Evolutionary conservation across 1,284 basidiomycete genomes (phyloP), one percentile per base, ranked within the genome.

Genomic region (Puccinia novopanici): DNA sequence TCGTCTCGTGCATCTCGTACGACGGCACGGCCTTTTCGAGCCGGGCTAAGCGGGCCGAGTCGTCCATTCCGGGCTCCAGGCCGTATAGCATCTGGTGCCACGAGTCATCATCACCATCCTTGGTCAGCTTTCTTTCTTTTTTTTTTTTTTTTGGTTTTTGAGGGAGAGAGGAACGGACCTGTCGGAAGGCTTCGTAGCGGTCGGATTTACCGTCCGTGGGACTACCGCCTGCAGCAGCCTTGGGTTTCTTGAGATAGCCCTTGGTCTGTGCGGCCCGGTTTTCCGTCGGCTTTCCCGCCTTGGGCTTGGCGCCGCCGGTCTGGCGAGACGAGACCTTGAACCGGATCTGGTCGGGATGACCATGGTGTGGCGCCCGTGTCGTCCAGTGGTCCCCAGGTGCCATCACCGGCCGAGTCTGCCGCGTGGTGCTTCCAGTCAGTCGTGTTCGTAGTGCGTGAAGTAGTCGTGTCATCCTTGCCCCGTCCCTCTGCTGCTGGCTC

Each of bases 201-300:
- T 80, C 79, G 5, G 71, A 27, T 67, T 65, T 68, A 13, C 75
- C 61, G 12, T 68, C 75, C 12, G 48, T 15, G 34, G 13, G 27
- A 27, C 27, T 45, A 54, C 71, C 52, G 24, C 55, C 37, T 61
- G n/a, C n/a, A n/a, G 37, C 57, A 5, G 4, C 50, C 52, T 59
- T 61, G 9, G 50, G 12, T 68, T 80, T 80, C 50, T 80, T 80
- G 27, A 80, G 79, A 59, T 80, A 80, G 6, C 79, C 79, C n/a
- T 80, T 80, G 1, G 61, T 55, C 50, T 80, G 79, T 22, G 79
- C 79, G 24, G 71, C 27, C 30, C 79, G 55, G 40, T 75, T 75
- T 30, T 80, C 79, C 57, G 19, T 73, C 48, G 55, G 52, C n/a
- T 73, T 80, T 9, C 57, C 54, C 17, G 77, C 22, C 37, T 73